Conservation (phyloP, 2,329 filamentous ascomycete species). For the Fusarium armeniacum region DNA sequence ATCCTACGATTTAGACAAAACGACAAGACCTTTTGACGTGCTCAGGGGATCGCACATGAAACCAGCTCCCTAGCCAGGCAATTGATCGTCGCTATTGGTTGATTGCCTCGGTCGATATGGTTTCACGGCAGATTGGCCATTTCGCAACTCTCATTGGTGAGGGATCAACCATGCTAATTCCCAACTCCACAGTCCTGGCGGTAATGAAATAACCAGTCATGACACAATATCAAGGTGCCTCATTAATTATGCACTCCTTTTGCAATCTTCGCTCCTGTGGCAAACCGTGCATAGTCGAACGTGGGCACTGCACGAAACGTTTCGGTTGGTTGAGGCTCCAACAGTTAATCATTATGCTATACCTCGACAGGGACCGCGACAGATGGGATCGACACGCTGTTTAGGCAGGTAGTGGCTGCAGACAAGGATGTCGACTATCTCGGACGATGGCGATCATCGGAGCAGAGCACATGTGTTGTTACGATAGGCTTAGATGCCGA, state of each 20-base stretch:
- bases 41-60: conserved; percentile 34
- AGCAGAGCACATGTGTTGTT: conserved; percentile 30
- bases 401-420: conserved; percentile 41
- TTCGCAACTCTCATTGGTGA: conserved; percentile 29
- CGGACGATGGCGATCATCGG: conserved; percentile 29
- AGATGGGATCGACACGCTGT: conserved; percentile 32
- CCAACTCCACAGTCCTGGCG: conserved; percentile 36
- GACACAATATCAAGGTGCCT: conserved; percentile 12
- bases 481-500: conserved; percentile 32
- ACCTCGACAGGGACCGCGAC: conserved; percentile 19
- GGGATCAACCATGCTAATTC: conserved; percentile 30
- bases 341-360: conserved; percentile 39
- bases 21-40: conserved; percentile 33
- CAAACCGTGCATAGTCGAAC: not conserved
- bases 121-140: conserved; percentile 29
- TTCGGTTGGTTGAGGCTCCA: conserved; percentile 30
- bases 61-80: conserved; percentile 35
- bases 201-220: conserved; percentile 38
- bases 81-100: conserved; percentile 39
- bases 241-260: conserved; percentile 40
- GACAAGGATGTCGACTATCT: conserved; percentile 32
- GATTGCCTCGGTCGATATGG: conserved; percentile 20
- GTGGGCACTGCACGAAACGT: not conserved
- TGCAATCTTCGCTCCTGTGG: conserved; percentile 15
- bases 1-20: not conserved